phyloP scores from a whole-genome alignment of 2,329 filamentous ascomycete genomes.

The Aspergillaceae sp. region DNA sequence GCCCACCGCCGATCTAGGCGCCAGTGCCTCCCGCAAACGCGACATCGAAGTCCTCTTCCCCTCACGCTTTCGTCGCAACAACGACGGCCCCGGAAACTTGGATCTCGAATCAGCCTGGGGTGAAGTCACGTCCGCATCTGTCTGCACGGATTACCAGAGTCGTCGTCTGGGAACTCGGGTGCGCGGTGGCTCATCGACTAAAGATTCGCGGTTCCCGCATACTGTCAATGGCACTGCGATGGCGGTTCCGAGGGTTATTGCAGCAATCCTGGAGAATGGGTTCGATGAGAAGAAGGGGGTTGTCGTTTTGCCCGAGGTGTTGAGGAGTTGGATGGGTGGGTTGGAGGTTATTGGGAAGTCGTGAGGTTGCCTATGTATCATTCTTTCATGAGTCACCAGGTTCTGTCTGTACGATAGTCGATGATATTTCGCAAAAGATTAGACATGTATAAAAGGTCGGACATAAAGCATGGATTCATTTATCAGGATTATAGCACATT shows the following conservation, averaged over 20 bases:
- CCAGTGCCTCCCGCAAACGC: slow-evolving; percentile 74
- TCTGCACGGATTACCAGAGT: slow-evolving; percentile 92
- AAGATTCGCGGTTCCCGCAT: slow-evolving; percentile 62
- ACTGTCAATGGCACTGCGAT: slow-evolving; percentile 92
- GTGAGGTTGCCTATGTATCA: neutral
- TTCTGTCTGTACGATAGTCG: no score
- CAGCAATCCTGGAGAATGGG: slow-evolving; percentile 80
- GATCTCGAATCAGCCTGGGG: slow-evolving; percentile 65
- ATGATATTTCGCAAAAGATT: no score
- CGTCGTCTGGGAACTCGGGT: slow-evolving; percentile 70
- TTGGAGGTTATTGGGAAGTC: slow-evolving; percentile 51
- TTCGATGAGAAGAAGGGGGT: slow-evolving; percentile 64
- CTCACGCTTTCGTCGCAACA: slow-evolving; percentile 47
- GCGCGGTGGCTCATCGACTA: slow-evolving; percentile 38
- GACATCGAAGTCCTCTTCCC: slow-evolving; percentile 96
- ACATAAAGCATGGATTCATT: no score
- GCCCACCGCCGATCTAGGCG: slow-evolving; percentile 80
- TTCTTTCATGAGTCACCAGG: no score
- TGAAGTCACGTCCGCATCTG: slow-evolving; percentile 81
- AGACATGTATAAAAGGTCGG: no score
- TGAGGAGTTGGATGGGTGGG: slow-evolving; percentile 79
- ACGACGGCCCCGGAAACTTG: slow-evolving; percentile 3
- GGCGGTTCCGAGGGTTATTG: slow-evolving; percentile 80
- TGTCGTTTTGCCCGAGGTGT: slow-evolving; percentile 67
- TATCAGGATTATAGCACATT: no score